A percentile compares a stretch with the other conserved stretches of the same genome.
Conservation (phyloP, 148 eudicot genomes). For the Camellia japonica region DNA sequence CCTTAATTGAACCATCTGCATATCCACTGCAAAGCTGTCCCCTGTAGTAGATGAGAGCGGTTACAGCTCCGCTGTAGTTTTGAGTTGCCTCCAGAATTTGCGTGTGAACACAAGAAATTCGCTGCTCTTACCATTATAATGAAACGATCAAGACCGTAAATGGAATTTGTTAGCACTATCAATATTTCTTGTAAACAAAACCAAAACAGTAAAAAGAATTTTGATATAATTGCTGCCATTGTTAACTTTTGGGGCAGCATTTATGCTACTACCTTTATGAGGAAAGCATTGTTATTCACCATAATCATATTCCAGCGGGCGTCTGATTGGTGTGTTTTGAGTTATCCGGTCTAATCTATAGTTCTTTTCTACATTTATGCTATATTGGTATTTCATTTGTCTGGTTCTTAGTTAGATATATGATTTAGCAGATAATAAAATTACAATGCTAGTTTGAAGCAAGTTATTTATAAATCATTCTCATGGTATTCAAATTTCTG, state of each 20-base stretch:
- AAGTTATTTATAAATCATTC: neutral
- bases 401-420: neutral
- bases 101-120: slow-evolving; percentile 63
- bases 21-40: slow-evolving; percentile 56
- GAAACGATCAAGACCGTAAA: neutral
- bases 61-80: slow-evolving; percentile 48
- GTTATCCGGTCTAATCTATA: neutral
- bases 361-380: slow-evolving; percentile 6
- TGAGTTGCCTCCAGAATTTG: slow-evolving; percentile 45
- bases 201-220: neutral
- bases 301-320: neutral
- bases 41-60: slow-evolving; percentile 50
- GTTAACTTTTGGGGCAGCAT: neutral
- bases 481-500: neutral
- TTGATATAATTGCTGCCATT: neutral
- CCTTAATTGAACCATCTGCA: slow-evolving; percentile 59
- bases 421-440: neutral
- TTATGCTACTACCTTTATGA: neutral
- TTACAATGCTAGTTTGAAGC: neutral
- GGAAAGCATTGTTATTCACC: neutral
- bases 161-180: slow-evolving; percentile 9
- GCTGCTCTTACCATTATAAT: slow-evolving; percentile 32
- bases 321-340: neutral
- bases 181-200: slow-evolving; percentile 3
- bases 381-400: neutral